Evolutionary conservation across 1,139 yeast genomes (phyloP).

Genomic region (Kodamaea sp.): DNA sequence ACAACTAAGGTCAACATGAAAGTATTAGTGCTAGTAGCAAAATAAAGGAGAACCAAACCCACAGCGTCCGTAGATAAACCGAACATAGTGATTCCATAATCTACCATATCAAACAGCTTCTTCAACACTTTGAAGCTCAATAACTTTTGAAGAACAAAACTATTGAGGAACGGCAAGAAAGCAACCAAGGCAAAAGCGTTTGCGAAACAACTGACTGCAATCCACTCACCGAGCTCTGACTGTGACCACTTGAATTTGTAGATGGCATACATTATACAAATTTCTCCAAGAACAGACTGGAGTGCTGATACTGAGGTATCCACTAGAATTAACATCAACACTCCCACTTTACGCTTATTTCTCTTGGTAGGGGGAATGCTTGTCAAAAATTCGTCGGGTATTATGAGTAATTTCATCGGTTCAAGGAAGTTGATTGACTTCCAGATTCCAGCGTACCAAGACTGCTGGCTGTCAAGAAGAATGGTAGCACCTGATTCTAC

Average conservation of each 20-base stretch:
- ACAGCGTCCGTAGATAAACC: conserved; percentile 40
- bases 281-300: conserved; percentile 37
- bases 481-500: background rate
- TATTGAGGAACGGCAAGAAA: conserved; percentile 34
- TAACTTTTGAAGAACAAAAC: conserved; percentile 24
- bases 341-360: conserved; percentile 28
- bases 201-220: conserved; percentile 55
- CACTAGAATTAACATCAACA: conserved; percentile 45
- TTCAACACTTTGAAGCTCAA: conserved; percentile 36
- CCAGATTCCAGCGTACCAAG: background rate
- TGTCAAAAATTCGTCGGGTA: conserved; percentile 33
- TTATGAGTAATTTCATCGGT: conserved; percentile 49
- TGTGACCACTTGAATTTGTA: conserved; percentile 62
- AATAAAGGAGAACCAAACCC: conserved; percentile 34
- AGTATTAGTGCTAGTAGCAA: conserved; percentile 7
- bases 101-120: conserved; percentile 45
- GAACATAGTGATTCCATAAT: conserved; percentile 28
- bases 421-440: conserved; percentile 30
- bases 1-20: conserved; percentile 21
- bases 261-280: conserved; percentile 58
- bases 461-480: too few species aligned
- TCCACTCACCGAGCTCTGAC: conserved; percentile 55
- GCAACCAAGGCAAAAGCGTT: conserved; percentile 36
- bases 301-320: conserved; percentile 47
- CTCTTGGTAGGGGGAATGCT: conserved; percentile 9